Evolutionary conservation across 768 basidiomycete species (phyloP), one percentile per base, ranked within the genome.

Genomic region (Hemileccinum impolitum): DNA sequence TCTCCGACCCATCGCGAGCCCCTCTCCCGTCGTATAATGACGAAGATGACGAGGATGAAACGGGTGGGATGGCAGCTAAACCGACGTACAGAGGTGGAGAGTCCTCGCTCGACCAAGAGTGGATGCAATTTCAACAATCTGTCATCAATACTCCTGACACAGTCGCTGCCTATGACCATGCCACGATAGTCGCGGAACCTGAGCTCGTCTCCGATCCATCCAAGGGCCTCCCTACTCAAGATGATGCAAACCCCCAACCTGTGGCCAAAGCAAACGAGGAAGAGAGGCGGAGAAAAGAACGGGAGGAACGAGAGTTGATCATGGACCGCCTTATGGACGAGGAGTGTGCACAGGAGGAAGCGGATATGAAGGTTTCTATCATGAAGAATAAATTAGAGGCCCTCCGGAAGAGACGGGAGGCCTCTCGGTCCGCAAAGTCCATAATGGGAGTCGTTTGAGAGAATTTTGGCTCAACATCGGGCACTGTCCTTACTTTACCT

Each of bases 251-350:
- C 18, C 64, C 59, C 3, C 55, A 54, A 15, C 46, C 54, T 4
- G 44, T 26, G 40, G 25, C 34, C 23, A 56, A 34, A 42, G 36
- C 12, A 32, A 56, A 51, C 4, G 75, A 75, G 41, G 72, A 74
- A 44, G 62, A 65, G 44, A 73, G 78, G 58, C 68, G 67, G 57
- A 65, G 70, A 56, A 84, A 75, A 64, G 82, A 84, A 57, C 73
- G 73, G 60, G 88, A 91, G 19, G 90, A 92, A 46, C 75, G 80
- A 42, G 89, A 92, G 57, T 68, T 91, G 51, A 91, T 92, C 38
- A 87, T 92, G 84, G 90, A 91, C 67, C 77, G 90, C 47, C 66
- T 92, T 40, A 50, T 90, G 64, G 90, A 91, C 26, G 90, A 93
- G 69, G 90, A 93, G 64, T 77, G 82, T 47, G 85, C 84, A 28